Base-by-base conservation (phyloP, 2,329 filamentous ascomycete species). In the Botrytis tulipae region DNA sequence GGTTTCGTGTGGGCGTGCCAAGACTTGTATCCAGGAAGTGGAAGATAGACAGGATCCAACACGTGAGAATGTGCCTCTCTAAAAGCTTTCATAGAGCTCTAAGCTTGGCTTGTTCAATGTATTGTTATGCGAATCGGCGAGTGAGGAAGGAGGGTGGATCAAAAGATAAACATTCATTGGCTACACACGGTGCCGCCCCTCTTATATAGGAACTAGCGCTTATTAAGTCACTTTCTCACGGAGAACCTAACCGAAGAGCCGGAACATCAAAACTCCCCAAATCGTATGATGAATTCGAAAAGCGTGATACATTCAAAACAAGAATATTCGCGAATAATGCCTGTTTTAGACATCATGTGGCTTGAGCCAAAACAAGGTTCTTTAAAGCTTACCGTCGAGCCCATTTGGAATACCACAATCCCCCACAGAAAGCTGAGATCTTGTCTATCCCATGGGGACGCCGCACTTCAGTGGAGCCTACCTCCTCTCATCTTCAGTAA, bases 231-330 rank as follows among this genome's bases (percentile, higher is more conserved):
- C 44, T 51, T 54, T 63, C 32, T 57, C 25, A 35, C 71, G 71
- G 71, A 73, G 71, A 68, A 70, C 22, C 37, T 61, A 73, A 73
- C 71, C 71, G 71, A 60, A 70, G 48, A 69, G 63, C 63, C 71
- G 71, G 65, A 69, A 66, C 20, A 66, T 71, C 46, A 60, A 72
- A 67, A 51, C 59, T 35, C 46, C 46, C 61, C 70, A 67, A 67
- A 72, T 67, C 29, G 22, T 51, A 22, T 18, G 40, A 32, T 14
- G n/a, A 40, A 35, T 14, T 18, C 7, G 9, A 44, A 66, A 54
- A 48, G 70, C 62, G 70, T 54, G 35, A 54, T 72, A 35, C 22
- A 4, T 35, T 42, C n/a, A 35, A 66, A 66, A 67, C 61, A 67
- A 37, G 70, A 72, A 66, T 67, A n/a, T 57, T 72, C 70, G 61